Evolutionary conservation across 192 early-diverging fungal genomes (phyloP).

Genomic region (Spizellomyces punctatus): DNA sequence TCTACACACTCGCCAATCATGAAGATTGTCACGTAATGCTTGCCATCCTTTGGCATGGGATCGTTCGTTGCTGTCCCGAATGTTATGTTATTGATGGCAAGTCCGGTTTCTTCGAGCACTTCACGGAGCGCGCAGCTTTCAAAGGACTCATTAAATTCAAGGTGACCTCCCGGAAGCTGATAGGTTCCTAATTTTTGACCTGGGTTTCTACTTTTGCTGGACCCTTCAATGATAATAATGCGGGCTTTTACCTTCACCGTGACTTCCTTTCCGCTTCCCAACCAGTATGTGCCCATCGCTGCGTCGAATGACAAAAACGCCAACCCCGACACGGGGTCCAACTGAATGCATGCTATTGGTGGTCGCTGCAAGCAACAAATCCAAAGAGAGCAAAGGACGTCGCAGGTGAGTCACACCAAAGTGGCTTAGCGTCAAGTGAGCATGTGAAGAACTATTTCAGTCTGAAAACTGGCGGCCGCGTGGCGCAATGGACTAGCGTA

Average conservation of each 20-base stretch:
- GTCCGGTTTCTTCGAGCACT: constrained; percentile 46
- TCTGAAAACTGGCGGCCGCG: too few relatives aligned
- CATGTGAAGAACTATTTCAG: too few relatives aligned
- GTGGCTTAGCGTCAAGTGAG: too few relatives aligned
- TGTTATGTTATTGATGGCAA: constrained; percentile 22
- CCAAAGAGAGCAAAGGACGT: too few relatives aligned
- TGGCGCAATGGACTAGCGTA: too few relatives aligned
- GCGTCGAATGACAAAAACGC: constrained; percentile 44
- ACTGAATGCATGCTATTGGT: too few relatives aligned
- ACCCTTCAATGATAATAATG: not conserved
- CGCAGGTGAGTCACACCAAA: too few relatives aligned
- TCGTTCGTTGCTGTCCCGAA: constrained; percentile 58
- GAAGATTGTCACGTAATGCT: constrained; percentile 65
- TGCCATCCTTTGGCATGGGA: constrained; percentile 46
- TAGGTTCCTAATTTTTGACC: constrained; percentile 22
- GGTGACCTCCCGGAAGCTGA: constrained; percentile 60
- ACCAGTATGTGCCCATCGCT: constrained; percentile 43
- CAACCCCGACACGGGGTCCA: constrained; percentile 40
- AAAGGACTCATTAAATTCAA: constrained; percentile 58
- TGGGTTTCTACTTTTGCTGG: not conserved
- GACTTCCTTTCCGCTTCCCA: constrained; percentile 57
- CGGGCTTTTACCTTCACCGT: constrained; percentile 48
- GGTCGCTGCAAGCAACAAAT: too few relatives aligned
- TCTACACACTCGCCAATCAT: constrained; percentile 40
- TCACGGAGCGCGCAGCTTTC: constrained; percentile 51